Base-by-base conservation (phyloP, 345 rosid species). In the Firmiana major region DNA sequence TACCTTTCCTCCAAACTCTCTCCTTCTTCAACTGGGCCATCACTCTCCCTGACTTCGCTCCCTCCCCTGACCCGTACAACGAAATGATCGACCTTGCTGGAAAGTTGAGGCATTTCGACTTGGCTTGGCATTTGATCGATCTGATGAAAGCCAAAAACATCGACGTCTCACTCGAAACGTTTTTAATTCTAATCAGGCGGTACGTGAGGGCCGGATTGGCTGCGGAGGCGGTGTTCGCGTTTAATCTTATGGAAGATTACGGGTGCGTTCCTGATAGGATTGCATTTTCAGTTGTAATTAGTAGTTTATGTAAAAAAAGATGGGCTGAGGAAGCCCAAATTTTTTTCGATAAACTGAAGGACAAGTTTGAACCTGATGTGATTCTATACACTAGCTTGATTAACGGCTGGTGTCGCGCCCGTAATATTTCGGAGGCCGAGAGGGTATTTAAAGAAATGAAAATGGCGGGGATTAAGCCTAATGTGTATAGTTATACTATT, bases 191-290 rank as follows among this genome's bases (percentile, higher is more conserved):
- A 2, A 78, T 96, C 34, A 88, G 98, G 70, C 97, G 99, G 16
- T 96, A 92, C 24, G 94, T 90, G 77, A 89, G 90, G 83, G 97
- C 98, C 17, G 98, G 98, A 46, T 55, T 96, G 81, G 85, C 94
- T 15, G 86, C 87, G 3, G 99, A 96, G 86, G 99, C 99, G 1
- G 89, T 92, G n/a, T 94, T 89, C 82, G 88, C 94, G 9, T 93
- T 96, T 74, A 91, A 93, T 43, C 92, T 97, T 0, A 93, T 96
- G 98, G 99, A 96, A 84, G 98, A 96, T 43, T 93, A 93, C 74
- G 89, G 88, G 31, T 91, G 97, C 58, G 74, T 55, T 75, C 98
- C 98, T 1, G 95, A 96, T 78, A 88, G 82, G 80, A 83, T 88
- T 16, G 93, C 90, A 3, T 93, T 96, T 81, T 92, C 98, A 10